phyloP scores from a whole-genome alignment of 2,329 filamentous ascomycete genomes.

The Neonectria neomacrospora region DNA sequence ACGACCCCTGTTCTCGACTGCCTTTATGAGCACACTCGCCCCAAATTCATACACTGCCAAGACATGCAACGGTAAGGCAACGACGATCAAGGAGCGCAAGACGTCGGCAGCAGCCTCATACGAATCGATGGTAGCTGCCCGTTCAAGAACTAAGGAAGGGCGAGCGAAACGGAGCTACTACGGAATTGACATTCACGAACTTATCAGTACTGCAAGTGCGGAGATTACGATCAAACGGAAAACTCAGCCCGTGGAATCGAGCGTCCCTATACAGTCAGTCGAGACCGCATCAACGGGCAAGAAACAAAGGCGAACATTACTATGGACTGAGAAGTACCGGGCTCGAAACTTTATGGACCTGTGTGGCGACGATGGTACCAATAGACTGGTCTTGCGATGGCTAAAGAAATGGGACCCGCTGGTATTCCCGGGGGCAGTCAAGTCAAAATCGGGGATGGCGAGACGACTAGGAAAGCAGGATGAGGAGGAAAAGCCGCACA shows the following conservation, averaged over 20 bases:
- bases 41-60: constrained; percentile 55
- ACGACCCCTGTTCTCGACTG: constrained; percentile 43
- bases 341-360: constrained; percentile 92
- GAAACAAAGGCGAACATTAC: constrained; percentile 63
- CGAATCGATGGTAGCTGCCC: constrained; percentile 73
- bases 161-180: constrained; percentile 83
- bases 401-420: constrained; percentile 93
- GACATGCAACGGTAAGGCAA: constrained; percentile 68
- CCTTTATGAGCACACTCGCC: constrained; percentile 41
- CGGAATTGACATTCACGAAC: constrained; percentile 87
- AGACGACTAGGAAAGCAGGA: constrained; percentile 58
- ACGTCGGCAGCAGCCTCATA: constrained; percentile 63
- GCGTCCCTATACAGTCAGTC: constrained; percentile 55
- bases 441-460: constrained; percentile 61
- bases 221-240: constrained; percentile 60
- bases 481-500: constrained; percentile 79
- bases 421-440: constrained; percentile 84
- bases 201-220: constrained; percentile 77
- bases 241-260: constrained; percentile 39
- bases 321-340: constrained; percentile 99
- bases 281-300: constrained; percentile 51
- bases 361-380: constrained; percentile 93
- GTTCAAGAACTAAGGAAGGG: constrained; percentile 74
- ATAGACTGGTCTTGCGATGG: constrained; percentile 90
- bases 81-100: constrained; percentile 67